Evolutionary conservation across 2,329 filamentous ascomycete genomes (phyloP), one percentile per base, ranked within the genome.

Genomic region (Diaporthe ilicicola): DNA sequence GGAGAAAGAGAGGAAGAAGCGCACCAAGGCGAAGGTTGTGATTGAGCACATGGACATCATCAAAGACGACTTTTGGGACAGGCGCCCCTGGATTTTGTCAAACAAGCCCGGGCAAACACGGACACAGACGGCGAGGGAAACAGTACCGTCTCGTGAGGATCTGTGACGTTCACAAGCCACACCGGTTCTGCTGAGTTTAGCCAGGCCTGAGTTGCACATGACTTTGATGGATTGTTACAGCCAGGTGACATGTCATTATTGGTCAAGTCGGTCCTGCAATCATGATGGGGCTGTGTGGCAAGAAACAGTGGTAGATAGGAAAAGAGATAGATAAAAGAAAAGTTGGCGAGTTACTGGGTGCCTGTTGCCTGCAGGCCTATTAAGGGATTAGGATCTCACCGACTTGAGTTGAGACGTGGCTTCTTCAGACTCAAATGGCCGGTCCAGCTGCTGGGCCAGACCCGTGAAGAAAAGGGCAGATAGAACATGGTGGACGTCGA

Each of bases 11-110:
- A 91, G 87, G 78, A 98, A 97, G 84, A 87, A 90, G 73, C 88
- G 92, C 67, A 87, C 89, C 71, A 98, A 97, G 81, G 95, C 94
- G 0, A 88, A 88, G 65, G 91, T 99, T 55, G 89, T 93, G 44
- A 87, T 97, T 46, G 91, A 95, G 78, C 94, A 98, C 84, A 83
- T 96, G 72, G 96, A 99, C 82, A 93, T 99, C 76, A 98, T 99
- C 82, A 94, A 93, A 76, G 94, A 98, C 81, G 93, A 94, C 4
- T 99, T 99, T 79, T 99, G 96, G 96, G 88, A 94, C 74, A 88
- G 87, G 76, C 87, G 95, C 78, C 94, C 95, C 1, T 98, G 95
- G 94, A 86, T 96, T 70, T 79, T 95, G 67, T 93, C 91, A 1
- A 92, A 92, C 74, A 92, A 90, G 80, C 91, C 92, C 6, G 92